A percentile compares a stretch with the other conserved stretches of the same genome.
Evolutionary conservation across 352 stramenopile species (phyloP).

Genomic region (Globisporangium spinosum): DNA sequence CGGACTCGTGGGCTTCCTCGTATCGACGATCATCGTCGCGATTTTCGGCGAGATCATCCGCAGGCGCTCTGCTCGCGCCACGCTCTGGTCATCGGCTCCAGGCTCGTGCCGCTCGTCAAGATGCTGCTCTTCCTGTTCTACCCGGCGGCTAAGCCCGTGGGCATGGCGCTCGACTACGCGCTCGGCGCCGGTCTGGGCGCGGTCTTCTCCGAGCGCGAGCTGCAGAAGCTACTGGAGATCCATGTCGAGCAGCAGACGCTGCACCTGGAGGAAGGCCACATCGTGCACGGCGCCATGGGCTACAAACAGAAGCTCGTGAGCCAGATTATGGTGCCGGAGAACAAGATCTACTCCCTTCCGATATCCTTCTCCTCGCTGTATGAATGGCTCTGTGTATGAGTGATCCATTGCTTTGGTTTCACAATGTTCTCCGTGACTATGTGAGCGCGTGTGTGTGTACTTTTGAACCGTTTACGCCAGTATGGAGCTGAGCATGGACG

Average conservation of each 20-base stretch:
- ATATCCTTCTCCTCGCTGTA: constrained; percentile 44
- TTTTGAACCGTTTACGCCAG: constrained; percentile 33
- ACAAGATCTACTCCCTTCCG: constrained; percentile 69
- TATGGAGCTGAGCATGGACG: constrained; percentile 46
- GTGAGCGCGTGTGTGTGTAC: constrained; percentile 26
- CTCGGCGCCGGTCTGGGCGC: constrained; percentile 94
- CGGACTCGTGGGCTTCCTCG: constrained; percentile 90
- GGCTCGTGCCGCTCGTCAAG: constrained; percentile 88
- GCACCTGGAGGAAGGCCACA: constrained; percentile 92
- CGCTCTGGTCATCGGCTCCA: constrained; percentile 70
- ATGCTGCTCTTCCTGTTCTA: constrained; percentile 93
- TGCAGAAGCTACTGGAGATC: constrained; percentile 96
- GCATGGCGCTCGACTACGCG: constrained; percentile 86
- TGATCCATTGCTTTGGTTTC: neutral
- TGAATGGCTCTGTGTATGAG: neutral
- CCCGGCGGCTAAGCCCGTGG: constrained; percentile 88
- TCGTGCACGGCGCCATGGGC: constrained; percentile 90
- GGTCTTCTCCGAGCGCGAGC: constrained; percentile 92
- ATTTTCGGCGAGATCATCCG: constrained; percentile 93
- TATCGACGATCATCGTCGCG: constrained; percentile 93
- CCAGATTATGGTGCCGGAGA: constrained; percentile 92
- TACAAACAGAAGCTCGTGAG: constrained; percentile 75
- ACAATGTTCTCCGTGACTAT: constrained; percentile 2
- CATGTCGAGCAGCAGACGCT: constrained; percentile 91
- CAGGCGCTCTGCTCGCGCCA: constrained; percentile 93